A percentile compares a stretch with the other conserved stretches of the same genome.
Conservation (phyloP, 2,329 filamentous ascomycete species). For the Samsoniella hepiali region DNA sequence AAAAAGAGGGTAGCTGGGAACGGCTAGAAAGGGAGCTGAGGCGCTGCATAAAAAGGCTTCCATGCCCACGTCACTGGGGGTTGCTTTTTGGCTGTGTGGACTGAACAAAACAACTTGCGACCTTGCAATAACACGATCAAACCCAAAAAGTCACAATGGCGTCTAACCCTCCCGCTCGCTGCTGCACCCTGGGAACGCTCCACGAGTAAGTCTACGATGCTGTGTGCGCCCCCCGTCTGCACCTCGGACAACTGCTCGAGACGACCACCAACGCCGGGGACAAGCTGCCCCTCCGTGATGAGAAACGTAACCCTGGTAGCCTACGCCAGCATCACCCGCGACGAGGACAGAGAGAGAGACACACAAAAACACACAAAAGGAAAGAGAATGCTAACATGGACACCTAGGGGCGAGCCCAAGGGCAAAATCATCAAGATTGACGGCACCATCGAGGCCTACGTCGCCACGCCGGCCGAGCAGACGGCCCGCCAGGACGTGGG, state of each 20-base stretch:
- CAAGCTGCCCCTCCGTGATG: slow-evolving; percentile 1
- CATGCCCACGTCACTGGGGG: slow-evolving; percentile 5
- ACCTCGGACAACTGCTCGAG: too few relatives aligned
- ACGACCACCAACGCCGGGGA: not conserved
- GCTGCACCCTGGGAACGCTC: slow-evolving; percentile 51
- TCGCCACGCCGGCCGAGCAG: slow-evolving; percentile 22
- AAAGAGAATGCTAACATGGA: not conserved
- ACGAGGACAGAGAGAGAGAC: not conserved
- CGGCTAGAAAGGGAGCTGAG: not conserved
- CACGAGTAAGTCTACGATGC: slow-evolving; percentile 45
- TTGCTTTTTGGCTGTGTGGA: not conserved
- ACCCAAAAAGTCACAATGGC: slow-evolving; percentile 41
- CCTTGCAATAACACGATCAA: not conserved
- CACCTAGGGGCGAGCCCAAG: slow-evolving; percentile 43
- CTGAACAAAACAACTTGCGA: not conserved
- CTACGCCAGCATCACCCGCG: not conserved
- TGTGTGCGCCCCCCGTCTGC: not conserved
- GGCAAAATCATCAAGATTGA: slow-evolving; percentile 46
- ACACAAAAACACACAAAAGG: not conserved
- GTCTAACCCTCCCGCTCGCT: slow-evolving; percentile 49
- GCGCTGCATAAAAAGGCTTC: not conserved
- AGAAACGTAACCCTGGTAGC: not conserved
- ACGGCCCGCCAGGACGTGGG: slow-evolving; percentile 28
- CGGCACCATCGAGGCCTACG: slow-evolving; percentile 24
- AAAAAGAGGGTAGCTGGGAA: not conserved